Evolutionary conservation across 768 basidiomycete genomes (phyloP).

Genomic region (Naganishia friedmannii): DNA sequence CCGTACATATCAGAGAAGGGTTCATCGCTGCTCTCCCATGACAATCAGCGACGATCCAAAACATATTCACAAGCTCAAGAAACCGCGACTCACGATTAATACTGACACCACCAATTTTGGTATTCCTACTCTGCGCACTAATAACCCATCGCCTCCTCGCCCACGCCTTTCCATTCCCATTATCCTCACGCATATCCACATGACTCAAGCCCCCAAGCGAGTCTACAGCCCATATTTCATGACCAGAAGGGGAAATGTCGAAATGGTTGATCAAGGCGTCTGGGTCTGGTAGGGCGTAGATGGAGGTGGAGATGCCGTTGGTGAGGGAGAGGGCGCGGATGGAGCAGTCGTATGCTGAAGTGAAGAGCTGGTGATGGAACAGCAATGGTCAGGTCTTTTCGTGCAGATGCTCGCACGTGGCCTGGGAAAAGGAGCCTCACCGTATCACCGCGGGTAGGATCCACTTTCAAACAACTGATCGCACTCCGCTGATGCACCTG

Average conservation of each 20-base stretch:
- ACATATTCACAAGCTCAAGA: conserved; percentile 2
- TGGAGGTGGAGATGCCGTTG: conserved; percentile 48
- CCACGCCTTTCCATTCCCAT: conserved; percentile 34
- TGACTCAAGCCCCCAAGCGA: conserved; percentile 50
- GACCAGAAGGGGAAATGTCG: conserved; percentile 49
- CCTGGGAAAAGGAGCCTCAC: too few species aligned
- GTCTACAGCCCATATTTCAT: conserved; percentile 50
- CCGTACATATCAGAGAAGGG: conserved; percentile 48
- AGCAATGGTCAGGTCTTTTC: neutral
- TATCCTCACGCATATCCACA: conserved; percentile 47
- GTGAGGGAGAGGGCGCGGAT: conserved; percentile 52
- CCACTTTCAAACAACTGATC: conserved; percentile 52
- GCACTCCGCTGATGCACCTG: conserved; percentile 49
- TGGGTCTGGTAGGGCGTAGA: conserved; percentile 50
- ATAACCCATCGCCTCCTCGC: conserved; percentile 41
- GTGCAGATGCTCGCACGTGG: too few species aligned
- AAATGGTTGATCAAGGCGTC: conserved; percentile 53
- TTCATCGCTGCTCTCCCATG: conserved; percentile 37
- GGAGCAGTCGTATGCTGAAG: conserved; percentile 54
- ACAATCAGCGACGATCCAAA: conserved; percentile 30
- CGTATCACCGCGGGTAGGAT: conserved; percentile 47
- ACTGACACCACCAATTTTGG: conserved; percentile 52
- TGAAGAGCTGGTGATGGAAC: conserved; percentile 43
- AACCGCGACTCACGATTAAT: conserved; percentile 45
- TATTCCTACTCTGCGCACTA: conserved; percentile 41